These are phyloP conservation scores for Pelomyxa schiedti DNA, from an alignment of 78 protist species.

Conservation along the genomic window DNA sequence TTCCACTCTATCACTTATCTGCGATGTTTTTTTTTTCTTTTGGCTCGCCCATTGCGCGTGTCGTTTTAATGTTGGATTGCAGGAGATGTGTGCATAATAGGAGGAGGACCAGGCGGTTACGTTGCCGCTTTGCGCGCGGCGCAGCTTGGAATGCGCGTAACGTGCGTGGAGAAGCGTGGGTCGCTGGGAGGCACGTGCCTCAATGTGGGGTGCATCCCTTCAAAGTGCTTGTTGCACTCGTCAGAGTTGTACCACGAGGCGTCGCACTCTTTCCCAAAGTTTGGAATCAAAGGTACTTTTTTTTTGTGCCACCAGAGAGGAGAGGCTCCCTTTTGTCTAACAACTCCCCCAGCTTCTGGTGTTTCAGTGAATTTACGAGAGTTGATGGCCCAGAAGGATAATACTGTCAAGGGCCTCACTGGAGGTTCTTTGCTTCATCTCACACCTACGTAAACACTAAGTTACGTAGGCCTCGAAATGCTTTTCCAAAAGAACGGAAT, in stretches of 20 bases:
- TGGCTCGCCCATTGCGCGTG: too few species aligned
- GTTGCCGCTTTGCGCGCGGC: conserved; percentile 99
- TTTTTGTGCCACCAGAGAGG: not conserved
- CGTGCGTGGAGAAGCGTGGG: conserved; percentile 92
- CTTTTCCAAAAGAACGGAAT: conserved; percentile 94
- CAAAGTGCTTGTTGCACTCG: conserved; percentile 94
- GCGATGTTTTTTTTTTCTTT: too few species aligned
- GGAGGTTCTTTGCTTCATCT: conserved; percentile 14
- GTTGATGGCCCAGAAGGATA: conserved; percentile 77
- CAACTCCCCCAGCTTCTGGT: conserved; percentile 8
- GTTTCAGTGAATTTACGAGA: conserved; percentile 45
- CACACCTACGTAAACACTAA: conserved; percentile 14
- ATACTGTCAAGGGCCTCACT: conserved; percentile 40
- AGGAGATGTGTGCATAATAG: conserved; percentile 93
- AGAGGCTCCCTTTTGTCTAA: not conserved
- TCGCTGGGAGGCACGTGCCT: conserved; percentile 97
- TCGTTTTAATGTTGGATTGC: too few species aligned
- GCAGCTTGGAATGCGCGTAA: conserved; percentile 78
- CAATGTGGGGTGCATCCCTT: conserved; percentile 99
- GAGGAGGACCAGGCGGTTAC: conserved; percentile 99
- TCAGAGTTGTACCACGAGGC: conserved; percentile 88
- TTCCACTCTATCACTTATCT: too few species aligned
- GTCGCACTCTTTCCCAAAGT: not conserved
- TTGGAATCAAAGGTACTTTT: not conserved
- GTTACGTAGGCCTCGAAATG: conserved; percentile 85